Conservation (phyloP, 306 rosid species). For the Lathyrus sativus region DNA sequence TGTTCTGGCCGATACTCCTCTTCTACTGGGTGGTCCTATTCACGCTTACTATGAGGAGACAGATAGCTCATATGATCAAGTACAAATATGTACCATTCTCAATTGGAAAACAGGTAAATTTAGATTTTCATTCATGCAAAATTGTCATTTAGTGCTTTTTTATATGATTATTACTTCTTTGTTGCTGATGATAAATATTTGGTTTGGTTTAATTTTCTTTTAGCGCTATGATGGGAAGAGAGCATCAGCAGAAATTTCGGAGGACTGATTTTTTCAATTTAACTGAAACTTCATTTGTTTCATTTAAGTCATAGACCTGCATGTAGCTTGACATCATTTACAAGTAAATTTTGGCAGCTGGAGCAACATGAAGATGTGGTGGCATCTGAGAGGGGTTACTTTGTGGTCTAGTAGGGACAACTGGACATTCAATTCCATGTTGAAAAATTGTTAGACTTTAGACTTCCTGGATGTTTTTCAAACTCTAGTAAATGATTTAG, state of each 20-base stretch:
- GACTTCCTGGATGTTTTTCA: constrained; percentile 33
- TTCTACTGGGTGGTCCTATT: constrained; percentile 90
- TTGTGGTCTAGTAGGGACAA: constrained; percentile 37
- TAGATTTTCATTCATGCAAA: not conserved
- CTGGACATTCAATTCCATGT: constrained; percentile 24
- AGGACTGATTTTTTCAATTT: constrained; percentile 52
- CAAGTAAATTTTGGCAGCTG: constrained; percentile 43
- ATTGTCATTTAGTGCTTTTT: constrained; percentile 3
- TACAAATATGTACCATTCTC: constrained; percentile 89
- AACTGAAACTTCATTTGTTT: constrained; percentile 32
- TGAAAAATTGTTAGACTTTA: constrained; percentile 41
- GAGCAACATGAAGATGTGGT: constrained; percentile 41
- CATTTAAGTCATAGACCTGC: constrained; percentile 38
- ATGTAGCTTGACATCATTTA: constrained; percentile 41
- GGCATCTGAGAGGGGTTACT: constrained; percentile 36
- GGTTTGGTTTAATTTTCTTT: constrained; percentile 33
- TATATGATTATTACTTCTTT: not conserved
- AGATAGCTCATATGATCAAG: constrained; percentile 89
- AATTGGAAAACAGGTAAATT: constrained; percentile 82
- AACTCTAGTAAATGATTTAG: constrained; percentile 40
- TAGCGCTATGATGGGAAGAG: constrained; percentile 83
- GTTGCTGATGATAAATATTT: constrained; percentile 11
- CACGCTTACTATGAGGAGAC: constrained; percentile 89
- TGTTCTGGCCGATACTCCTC: constrained; percentile 96
- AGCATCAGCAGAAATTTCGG: constrained; percentile 53